These are phyloP conservation scores for Cladophialophora carrionii DNA, from an alignment of 2,329 filamentous ascomycete genomes.

Conservation along the genomic window DNA sequence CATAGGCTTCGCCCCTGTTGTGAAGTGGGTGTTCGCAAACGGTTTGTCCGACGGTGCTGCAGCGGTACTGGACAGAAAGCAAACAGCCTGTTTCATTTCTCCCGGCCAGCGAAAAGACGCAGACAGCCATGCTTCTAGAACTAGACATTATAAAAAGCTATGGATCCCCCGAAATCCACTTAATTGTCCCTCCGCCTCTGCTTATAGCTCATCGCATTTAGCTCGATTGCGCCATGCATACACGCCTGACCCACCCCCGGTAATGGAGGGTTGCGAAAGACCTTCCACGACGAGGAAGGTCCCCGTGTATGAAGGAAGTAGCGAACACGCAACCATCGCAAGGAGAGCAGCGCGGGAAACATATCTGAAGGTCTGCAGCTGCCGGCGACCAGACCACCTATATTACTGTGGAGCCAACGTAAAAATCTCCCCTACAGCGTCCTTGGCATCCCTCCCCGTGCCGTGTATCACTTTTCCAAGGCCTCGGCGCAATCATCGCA, in stretches of 20 bases:
- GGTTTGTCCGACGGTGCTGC: not conserved
- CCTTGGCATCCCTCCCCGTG: not conserved
- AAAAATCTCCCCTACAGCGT: too few species aligned
- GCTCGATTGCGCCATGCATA: not conserved
- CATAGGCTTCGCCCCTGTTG: constrained; percentile 3
- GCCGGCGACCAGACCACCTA: not conserved
- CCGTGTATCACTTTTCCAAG: not conserved
- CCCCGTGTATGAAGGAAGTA: not conserved
- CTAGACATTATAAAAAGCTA: not conserved
- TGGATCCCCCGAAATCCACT: not conserved
- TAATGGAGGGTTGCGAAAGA: too few species aligned
- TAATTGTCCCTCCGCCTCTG: not conserved
- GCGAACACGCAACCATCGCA: not conserved
- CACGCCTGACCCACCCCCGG: too few species aligned
- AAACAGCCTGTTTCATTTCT: not conserved
- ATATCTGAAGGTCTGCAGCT: not conserved
- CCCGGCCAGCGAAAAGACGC: not conserved
- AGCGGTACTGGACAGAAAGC: not conserved
- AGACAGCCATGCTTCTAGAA: not conserved
- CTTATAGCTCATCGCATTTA: not conserved
- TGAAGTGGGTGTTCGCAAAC: not conserved
- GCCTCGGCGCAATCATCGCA: constrained; percentile 10
- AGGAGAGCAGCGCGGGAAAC: not conserved
- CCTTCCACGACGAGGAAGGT: not conserved
- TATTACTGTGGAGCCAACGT: too few species aligned